Evolutionary conservation across 495 filamentous ascomycete species (phyloP).

Genomic region (Rhypophila decipiens): DNA sequence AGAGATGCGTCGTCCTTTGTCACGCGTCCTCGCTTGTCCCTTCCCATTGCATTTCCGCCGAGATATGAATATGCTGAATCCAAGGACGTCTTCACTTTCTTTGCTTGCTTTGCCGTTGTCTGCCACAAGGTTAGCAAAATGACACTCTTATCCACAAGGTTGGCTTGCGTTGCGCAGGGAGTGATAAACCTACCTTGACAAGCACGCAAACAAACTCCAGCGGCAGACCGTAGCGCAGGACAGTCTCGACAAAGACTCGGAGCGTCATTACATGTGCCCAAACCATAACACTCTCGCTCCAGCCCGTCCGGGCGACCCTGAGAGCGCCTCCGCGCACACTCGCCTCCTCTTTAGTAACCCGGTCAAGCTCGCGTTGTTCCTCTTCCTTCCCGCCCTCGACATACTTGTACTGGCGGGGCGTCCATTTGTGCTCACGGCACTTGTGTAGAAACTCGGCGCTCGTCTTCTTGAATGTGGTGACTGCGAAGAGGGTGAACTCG

Average conservation of each 20-base stretch:
- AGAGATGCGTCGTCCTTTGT: slow-evolving; percentile 75
- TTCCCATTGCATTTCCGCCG: slow-evolving; percentile 87
- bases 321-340: slow-evolving; percentile 91
- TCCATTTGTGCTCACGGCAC: slow-evolving; percentile 86
- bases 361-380: slow-evolving; percentile 77
- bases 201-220: slow-evolving; percentile 79
- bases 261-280: slow-evolving; percentile 89
- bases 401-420: slow-evolving; percentile 88
- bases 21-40: slow-evolving; percentile 88
- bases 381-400: slow-evolving; percentile 81
- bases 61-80: slow-evolving; percentile 86
- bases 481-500: slow-evolving; percentile 82
- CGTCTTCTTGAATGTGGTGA: slow-evolving; percentile 89
- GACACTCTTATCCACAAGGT: too few relatives aligned
- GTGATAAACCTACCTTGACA: slow-evolving; percentile 71
- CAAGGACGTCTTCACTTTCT: slow-evolving; percentile 73
- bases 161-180: too few relatives aligned
- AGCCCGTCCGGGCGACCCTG: slow-evolving; percentile 74
- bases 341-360: slow-evolving; percentile 69
- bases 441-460: slow-evolving; percentile 80
- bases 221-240: slow-evolving; percentile 87
- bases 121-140: slow-evolving; percentile 37
- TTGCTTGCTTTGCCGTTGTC: slow-evolving; percentile 75
- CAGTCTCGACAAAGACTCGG: slow-evolving; percentile 94
- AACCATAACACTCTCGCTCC: slow-evolving; percentile 91